Evolutionary conservation across 73 alveolate genomes (phyloP), one percentile per base, ranked within the genome.

Genomic region (Breviolum minutum): DNA sequence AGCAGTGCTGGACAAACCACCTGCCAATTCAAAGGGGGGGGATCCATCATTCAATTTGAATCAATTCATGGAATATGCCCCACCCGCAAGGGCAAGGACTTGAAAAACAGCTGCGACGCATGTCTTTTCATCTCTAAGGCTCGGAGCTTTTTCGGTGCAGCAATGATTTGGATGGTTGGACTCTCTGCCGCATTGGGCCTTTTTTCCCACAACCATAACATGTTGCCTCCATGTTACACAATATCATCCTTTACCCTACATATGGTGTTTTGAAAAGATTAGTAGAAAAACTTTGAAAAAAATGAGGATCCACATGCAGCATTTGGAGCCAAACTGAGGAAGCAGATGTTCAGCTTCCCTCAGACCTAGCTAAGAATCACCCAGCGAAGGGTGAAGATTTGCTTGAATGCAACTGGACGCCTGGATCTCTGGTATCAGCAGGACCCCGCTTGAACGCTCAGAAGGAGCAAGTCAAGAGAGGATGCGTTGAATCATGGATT

Each of bases 1-100:
- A 92, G 89, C 82, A 92, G 40, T 14, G 98, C 98, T 40, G 98
- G 98, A 61, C 98, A 92, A 61, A 92, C 91, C 26, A 92, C 98
- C 98, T 92, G 86, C 29, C 62, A 11, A n/a, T 40, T 40, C 54
- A 61, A 22, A 22, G 24, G 74, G 11, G 2, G 69, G 29, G 64
- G 16, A 0, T 27, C 86, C 22, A n/a, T 29, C 86, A 0, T 7
- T 77, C 27, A 54, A 24, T 9, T 63, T 24, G 61, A 17, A 48
- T 19, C 16, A 14, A 12, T 3, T 80, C 63, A 80, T 80, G 32
- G 20, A 8, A 26, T 5, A 30, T 63, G 27, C 8, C 27, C 63
- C n/a, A n/a, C n/a, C n/a, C n/a, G n/a, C n/a, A 22, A 40, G 30
- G 70, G 90, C 69, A 30, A 12, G 26, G 17, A 81, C 13, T 13